These are phyloP conservation scores for Silene latifolia DNA, from an alignment of 148 eudicot genomes.

Conservation along the genomic window DNA sequence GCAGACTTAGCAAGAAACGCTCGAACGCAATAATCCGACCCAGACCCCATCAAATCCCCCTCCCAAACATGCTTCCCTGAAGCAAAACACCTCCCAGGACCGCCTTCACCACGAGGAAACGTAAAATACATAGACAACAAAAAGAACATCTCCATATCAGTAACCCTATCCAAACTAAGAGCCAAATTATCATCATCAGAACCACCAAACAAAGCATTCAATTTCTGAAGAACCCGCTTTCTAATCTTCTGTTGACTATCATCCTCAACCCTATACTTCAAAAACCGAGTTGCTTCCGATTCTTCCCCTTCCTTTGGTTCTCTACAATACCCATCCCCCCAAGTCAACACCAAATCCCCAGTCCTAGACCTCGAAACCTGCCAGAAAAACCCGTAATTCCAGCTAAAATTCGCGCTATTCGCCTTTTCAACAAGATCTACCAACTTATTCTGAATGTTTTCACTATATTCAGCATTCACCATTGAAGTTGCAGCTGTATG, in stretches of 20 bases:
- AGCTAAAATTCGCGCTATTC: constrained; percentile 51
- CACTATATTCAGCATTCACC: constrained; percentile 54
- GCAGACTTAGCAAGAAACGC: constrained; percentile 68
- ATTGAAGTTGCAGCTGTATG: constrained; percentile 62
- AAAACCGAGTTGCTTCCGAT: constrained; percentile 39
- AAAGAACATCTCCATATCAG: constrained; percentile 85
- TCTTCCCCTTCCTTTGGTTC: constrained; percentile 78
- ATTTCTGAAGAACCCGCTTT: constrained; percentile 75
- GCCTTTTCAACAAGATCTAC: constrained; percentile 82
- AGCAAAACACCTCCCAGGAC: constrained; percentile 61
- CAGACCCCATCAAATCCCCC: constrained; percentile 42
- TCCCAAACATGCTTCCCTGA: constrained; percentile 70
- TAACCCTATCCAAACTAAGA: constrained; percentile 69
- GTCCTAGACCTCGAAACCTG: constrained; percentile 59
- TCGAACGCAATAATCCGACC: constrained; percentile 59
- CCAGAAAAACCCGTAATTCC: constrained; percentile 98
- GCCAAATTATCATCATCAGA: constrained; percentile 80
- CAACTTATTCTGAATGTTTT: constrained; percentile 64
- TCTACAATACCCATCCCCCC: constrained; percentile 97
- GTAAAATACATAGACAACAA: constrained; percentile 83
- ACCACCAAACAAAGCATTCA: constrained; percentile 68
- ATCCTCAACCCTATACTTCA: constrained; percentile 51
- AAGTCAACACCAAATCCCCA: constrained; percentile 70
- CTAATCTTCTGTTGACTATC: constrained; percentile 78
- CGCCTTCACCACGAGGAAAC: constrained; percentile 63